Conservation (phyloP, 805 yeast species). For the Teunomyces aglyptinius region DNA sequence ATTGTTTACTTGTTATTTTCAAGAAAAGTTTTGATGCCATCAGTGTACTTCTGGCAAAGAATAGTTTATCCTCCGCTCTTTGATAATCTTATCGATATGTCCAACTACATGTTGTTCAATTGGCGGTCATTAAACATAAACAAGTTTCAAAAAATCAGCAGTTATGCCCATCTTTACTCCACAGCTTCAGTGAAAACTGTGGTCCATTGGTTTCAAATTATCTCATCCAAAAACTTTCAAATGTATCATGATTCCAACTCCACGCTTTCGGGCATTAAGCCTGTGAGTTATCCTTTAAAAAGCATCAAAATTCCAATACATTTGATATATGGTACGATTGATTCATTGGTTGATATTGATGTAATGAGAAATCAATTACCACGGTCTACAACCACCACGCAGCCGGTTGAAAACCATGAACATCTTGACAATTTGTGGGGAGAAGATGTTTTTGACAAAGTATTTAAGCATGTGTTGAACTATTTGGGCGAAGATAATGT, state of each 20-base stretch:
- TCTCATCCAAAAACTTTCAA: slow-evolving; percentile 72
- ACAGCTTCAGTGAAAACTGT: slow-evolving; percentile 63
- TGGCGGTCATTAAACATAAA: slow-evolving; percentile 79
- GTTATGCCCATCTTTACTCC: slow-evolving; percentile 85
- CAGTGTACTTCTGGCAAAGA: slow-evolving; percentile 76
- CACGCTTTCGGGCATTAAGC: slow-evolving; percentile 24
- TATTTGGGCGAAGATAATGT: slow-evolving; percentile 13
- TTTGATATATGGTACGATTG: slow-evolving; percentile 74
- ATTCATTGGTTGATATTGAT: slow-evolving; percentile 83
- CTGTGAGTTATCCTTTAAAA: slow-evolving; percentile 39
- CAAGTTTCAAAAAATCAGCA: slow-evolving; percentile 68
- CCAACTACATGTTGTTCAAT: slow-evolving; percentile 67
- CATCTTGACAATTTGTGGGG: slow-evolving; percentile 94
- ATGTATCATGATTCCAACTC: slow-evolving; percentile 70
- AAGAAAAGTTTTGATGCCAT: slow-evolving; percentile 66
- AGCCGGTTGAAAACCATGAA: slow-evolving; percentile 70
- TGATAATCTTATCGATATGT: slow-evolving; percentile 65
- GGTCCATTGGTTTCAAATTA: slow-evolving; percentile 50
- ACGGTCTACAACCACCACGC: slow-evolving; percentile 40
- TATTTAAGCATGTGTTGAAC: slow-evolving; percentile 31
- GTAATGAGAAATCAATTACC: slow-evolving; percentile 74
- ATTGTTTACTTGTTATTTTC: slow-evolving; percentile 74
- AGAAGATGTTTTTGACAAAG: slow-evolving; percentile 45
- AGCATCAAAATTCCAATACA: slow-evolving; percentile 61
- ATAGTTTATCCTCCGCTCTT: slow-evolving; percentile 76